These are phyloP conservation scores for Curvularia spicifera DNA, from an alignment of 2,329 filamentous ascomycete genomes.

Conservation along the genomic window DNA sequence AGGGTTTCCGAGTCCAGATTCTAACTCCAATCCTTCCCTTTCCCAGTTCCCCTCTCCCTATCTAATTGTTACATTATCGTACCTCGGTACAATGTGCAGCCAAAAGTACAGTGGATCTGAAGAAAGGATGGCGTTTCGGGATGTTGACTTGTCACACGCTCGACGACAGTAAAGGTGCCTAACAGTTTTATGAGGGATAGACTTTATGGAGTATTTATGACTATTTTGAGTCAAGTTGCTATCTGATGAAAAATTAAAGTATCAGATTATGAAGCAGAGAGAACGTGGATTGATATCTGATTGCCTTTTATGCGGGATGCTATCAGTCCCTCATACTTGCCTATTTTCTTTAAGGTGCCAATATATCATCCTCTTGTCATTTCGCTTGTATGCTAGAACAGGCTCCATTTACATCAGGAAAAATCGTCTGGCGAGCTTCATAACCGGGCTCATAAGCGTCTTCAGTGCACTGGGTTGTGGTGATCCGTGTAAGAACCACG, in stretches of 20 bases:
- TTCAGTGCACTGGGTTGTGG: not conserved
- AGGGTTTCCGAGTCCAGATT: too few relatives aligned
- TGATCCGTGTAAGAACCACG: constrained; percentile 19
- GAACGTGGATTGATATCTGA: not conserved
- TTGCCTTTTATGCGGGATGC: not conserved
- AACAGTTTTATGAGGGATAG: not conserved
- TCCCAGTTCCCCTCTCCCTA: too few relatives aligned
- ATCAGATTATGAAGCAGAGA: not conserved
- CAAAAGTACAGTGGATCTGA: not conserved
- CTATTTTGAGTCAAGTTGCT: not conserved
- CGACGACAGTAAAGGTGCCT: not conserved
- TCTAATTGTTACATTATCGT: not conserved
- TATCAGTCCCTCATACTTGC: not conserved
- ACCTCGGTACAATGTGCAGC: not conserved
- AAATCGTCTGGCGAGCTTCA: constrained; percentile 18
- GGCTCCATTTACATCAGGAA: constrained; percentile 16
- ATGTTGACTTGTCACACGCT: not conserved
- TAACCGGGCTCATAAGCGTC: constrained; percentile 5
- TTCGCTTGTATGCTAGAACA: not conserved
- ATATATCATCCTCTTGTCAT: not conserved
- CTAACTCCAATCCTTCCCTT: too few relatives aligned
- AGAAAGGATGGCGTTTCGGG: not conserved
- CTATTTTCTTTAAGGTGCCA: not conserved
- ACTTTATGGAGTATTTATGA: not conserved
- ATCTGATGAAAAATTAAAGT: not conserved